Evolutionary conservation across 257 asterid genomes (phyloP).

Genomic region (Vinca minor): DNA sequence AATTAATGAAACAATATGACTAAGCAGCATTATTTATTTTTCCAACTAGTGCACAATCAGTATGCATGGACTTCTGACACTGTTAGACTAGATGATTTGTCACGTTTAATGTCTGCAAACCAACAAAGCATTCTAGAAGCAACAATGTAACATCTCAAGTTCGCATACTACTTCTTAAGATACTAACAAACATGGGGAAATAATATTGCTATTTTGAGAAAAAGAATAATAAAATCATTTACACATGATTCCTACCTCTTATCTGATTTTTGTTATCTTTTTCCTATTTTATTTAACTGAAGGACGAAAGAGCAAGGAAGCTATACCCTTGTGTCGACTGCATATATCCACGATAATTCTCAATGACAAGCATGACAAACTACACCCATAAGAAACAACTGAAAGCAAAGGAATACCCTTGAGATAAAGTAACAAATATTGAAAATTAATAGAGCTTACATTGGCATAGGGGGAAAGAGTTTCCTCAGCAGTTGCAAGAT

Average conservation of each 20-base stretch:
- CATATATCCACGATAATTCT: background rate
- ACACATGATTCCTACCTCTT: background rate
- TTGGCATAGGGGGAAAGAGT: constrained; percentile 30
- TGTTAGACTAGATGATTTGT: background rate
- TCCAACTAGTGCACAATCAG: too few species aligned
- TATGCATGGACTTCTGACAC: background rate
- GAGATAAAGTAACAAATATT: background rate
- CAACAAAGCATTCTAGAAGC: background rate
- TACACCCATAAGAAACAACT: background rate
- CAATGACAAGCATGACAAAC: background rate
- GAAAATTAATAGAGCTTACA: constrained; percentile 25
- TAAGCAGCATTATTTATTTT: too few species aligned
- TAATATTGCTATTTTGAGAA: background rate
- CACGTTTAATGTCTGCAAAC: background rate
- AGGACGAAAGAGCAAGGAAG: background rate
- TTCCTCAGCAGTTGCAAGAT: constrained; percentile 38
- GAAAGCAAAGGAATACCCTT: background rate
- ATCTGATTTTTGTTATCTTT: background rate
- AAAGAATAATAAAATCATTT: background rate
- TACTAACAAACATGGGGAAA: background rate
- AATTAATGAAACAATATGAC: too few species aligned
- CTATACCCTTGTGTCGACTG: background rate
- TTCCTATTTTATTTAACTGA: background rate
- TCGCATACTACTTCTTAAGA: background rate
- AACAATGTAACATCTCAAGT: background rate